A percentile compares a stretch with the other conserved stretches of the same genome.
Conservation (phyloP, 306 rosid species). For the Cyclanthera cordifolia region DNA sequence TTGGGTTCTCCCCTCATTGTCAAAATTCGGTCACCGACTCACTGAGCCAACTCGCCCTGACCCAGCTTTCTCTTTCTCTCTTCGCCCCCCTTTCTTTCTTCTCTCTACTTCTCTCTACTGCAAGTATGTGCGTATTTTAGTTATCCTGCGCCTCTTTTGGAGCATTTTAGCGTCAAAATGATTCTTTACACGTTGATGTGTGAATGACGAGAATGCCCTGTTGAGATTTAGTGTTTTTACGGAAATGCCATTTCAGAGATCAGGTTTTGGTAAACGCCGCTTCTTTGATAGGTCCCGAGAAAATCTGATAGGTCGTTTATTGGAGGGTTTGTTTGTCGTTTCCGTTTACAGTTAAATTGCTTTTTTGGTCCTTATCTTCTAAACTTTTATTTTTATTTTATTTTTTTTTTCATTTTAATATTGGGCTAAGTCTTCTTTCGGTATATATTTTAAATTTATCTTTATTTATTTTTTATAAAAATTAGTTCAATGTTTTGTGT, state of each 20-base stretch:
- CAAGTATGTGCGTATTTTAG: slow-evolving; percentile 42
- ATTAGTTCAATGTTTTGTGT: neutral
- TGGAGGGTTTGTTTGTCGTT: neutral
- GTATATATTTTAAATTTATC: too few species aligned
- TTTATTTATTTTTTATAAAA: neutral
- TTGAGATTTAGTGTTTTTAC: neutral
- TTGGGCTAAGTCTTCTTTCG: neutral
- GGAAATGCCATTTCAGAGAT: neutral
- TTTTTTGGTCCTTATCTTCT: neutral
- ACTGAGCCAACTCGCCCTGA: slow-evolving; percentile 21
- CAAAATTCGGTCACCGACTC: slow-evolving; percentile 29
- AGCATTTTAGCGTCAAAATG: neutral
- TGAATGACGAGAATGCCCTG: neutral
- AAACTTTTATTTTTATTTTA: neutral
- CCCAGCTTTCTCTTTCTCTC: slow-evolving; percentile 17
- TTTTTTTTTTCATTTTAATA: neutral
- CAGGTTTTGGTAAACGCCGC: neutral
- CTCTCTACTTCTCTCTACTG: slow-evolving; percentile 37
- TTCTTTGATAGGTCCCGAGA: neutral
- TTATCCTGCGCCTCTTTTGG: slow-evolving; percentile 14
- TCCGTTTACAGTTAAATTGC: neutral
- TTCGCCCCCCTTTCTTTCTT: neutral
- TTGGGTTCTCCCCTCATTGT: slow-evolving; percentile 13
- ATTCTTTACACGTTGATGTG: slow-evolving; percentile 5
- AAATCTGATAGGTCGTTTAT: slow-evolving; percentile 3